Evolutionary conservation across 345 rosid genomes (phyloP).

Genomic region (Syzygium oleosum): DNA sequence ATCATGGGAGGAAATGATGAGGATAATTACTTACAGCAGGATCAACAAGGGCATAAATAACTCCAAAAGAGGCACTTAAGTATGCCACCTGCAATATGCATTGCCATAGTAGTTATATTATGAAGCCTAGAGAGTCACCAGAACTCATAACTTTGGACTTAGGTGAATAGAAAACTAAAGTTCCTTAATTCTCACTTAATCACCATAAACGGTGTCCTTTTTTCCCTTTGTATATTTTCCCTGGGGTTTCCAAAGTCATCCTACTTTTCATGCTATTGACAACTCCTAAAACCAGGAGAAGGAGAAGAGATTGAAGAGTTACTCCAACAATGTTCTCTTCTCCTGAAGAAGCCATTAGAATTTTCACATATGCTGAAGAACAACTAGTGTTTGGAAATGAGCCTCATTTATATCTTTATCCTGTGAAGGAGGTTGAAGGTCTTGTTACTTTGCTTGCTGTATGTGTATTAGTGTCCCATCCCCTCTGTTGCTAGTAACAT

Average conservation of each 20-base stretch:
- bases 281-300: background rate
- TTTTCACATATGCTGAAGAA: background rate
- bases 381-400: background rate
- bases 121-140: background rate
- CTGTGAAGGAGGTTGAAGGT: background rate
- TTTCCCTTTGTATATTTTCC: background rate
- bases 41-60: slow-evolving; percentile 31
- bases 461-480: background rate
- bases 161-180: background rate
- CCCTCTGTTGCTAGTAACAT: background rate
- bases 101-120: background rate
- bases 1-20: background rate
- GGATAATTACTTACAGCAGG: slow-evolving; percentile 28
- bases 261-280: background rate
- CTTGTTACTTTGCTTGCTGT: background rate
- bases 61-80: slow-evolving; percentile 45
- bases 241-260: background rate
- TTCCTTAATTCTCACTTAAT: background rate
- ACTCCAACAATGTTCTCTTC: background rate
- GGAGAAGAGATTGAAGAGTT: background rate
- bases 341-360: background rate
- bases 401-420: background rate
- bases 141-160: background rate
- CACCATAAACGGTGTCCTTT: background rate
- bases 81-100: slow-evolving; percentile 35